These are phyloP conservation scores for Diaporthe eres DNA, from an alignment of 2,329 filamentous ascomycete genomes.

Conservation along the genomic window DNA sequence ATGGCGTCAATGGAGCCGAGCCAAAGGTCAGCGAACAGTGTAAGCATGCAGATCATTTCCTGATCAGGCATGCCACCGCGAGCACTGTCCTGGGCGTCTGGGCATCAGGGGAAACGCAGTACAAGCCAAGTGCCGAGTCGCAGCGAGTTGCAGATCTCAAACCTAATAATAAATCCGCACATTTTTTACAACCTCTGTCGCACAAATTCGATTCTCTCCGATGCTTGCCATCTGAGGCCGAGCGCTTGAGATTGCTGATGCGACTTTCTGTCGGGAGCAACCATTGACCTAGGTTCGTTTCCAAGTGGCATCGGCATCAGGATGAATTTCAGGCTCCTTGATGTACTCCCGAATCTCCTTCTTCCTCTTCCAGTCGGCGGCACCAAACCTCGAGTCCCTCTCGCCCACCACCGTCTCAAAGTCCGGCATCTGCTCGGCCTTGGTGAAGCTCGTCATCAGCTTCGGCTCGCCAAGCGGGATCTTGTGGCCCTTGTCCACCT, in stretches of 20 bases:
- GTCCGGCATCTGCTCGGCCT: conserved; percentile 61
- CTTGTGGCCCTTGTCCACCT: conserved; percentile 80
- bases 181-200: too few species aligned
- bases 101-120: neutral
- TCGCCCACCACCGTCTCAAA: conserved; percentile 59
- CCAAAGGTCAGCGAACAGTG: neutral
- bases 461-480: conserved; percentile 66
- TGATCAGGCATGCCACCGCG: neutral
- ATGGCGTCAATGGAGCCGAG: neutral
- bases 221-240: too few species aligned
- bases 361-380: conserved; percentile 60
- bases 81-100: neutral
- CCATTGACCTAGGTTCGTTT: neutral
- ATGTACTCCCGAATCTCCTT: conserved; percentile 59
- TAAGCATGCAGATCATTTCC: neutral
- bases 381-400: conserved; percentile 61
- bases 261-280: neutral
- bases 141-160: too few species aligned
- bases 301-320: conserved; percentile 50
- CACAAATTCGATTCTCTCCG: too few species aligned
- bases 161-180: too few species aligned
- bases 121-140: neutral
- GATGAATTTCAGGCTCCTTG: conserved; percentile 57
- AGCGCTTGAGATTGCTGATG: too few species aligned
- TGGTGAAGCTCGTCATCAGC: conserved; percentile 68